phyloP scores from a whole-genome alignment of 768 basidiomycete species.

The Trametes gibbosa region DNA sequence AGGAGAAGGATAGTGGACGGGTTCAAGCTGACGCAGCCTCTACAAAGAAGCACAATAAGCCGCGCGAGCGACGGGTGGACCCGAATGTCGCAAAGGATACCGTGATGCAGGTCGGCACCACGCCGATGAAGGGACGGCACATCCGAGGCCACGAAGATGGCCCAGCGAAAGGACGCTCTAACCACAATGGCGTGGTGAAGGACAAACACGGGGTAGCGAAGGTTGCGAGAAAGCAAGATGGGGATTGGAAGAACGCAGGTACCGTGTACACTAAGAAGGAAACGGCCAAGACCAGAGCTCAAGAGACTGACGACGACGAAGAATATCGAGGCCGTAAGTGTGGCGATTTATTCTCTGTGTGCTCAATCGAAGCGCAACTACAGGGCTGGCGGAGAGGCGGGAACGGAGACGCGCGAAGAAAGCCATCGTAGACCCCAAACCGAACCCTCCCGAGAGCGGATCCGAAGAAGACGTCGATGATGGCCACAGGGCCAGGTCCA shows the following conservation, averaged over 20 bases:
- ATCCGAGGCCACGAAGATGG: too few relatives aligned
- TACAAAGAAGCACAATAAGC: too few relatives aligned
- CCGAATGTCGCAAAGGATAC: too few relatives aligned
- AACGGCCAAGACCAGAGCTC: not conserved
- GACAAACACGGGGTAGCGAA: not conserved
- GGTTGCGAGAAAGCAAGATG: not conserved
- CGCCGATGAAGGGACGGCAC: too few relatives aligned
- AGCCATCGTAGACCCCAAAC: conserved; percentile 44
- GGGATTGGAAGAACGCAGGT: not conserved
- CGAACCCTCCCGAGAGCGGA: not conserved
- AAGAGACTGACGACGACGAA: not conserved
- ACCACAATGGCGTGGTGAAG: too few relatives aligned
- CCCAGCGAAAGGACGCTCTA: too few relatives aligned
- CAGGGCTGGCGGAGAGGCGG: conserved; percentile 65
- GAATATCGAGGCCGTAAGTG: conserved; percentile 3
- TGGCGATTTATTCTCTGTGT: not conserved
- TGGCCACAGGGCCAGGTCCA: not conserved
- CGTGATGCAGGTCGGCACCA: too few relatives aligned
- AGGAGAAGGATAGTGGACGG: too few relatives aligned
- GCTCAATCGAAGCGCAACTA: not conserved
- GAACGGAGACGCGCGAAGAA: conserved; percentile 61
- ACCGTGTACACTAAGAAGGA: too few relatives aligned
- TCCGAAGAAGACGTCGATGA: conserved; percentile 17
- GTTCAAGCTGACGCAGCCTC: too few relatives aligned
- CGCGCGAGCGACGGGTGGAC: too few relatives aligned